Conservation (phyloP, 495 filamentous ascomycete genomes). For the Diplogelasinospora grovesii region DNA sequence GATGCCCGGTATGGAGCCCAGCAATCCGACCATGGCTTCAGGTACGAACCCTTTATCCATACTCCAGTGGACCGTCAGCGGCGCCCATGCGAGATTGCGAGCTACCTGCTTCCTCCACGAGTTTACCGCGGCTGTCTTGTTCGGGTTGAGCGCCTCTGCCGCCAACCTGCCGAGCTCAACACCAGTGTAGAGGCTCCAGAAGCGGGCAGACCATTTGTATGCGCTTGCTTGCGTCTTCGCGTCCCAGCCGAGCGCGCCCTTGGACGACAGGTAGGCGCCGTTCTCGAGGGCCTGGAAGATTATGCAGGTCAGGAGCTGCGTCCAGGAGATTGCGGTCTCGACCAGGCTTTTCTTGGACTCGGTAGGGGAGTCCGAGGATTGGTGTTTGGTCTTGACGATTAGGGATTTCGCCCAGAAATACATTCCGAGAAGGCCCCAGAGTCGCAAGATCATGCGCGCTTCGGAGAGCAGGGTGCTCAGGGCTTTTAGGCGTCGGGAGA, state of each 20-base stretch:
- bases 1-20: constrained; percentile 59
- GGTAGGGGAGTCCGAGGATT: too few species aligned
- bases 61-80: constrained; percentile 73
- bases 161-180: constrained; percentile 65
- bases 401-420: constrained; percentile 63
- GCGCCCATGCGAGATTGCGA: constrained; percentile 49
- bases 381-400: constrained; percentile 32
- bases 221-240: constrained; percentile 46
- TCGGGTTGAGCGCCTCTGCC: constrained; percentile 37
- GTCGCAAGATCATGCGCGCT: constrained; percentile 63
- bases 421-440: constrained; percentile 73
- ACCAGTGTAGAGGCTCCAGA: constrained; percentile 72
- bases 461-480: constrained; percentile 53
- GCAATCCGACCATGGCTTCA: constrained; percentile 53
- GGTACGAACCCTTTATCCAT: constrained; percentile 58
- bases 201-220: constrained; percentile 68
- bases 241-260: constrained; percentile 58
- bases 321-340: constrained; percentile 49
- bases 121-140: constrained; percentile 30
- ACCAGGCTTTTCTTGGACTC: too few species aligned
- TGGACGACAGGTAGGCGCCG: constrained; percentile 64
- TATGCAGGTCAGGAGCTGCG: constrained; percentile 62
- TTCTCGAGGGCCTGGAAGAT: constrained; percentile 80
- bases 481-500: constrained; percentile 39
- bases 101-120: constrained; percentile 43